Evolutionary conservation across 2,329 filamentous ascomycete genomes (phyloP).

Genomic region (Fusarium keratoplasticum): DNA sequence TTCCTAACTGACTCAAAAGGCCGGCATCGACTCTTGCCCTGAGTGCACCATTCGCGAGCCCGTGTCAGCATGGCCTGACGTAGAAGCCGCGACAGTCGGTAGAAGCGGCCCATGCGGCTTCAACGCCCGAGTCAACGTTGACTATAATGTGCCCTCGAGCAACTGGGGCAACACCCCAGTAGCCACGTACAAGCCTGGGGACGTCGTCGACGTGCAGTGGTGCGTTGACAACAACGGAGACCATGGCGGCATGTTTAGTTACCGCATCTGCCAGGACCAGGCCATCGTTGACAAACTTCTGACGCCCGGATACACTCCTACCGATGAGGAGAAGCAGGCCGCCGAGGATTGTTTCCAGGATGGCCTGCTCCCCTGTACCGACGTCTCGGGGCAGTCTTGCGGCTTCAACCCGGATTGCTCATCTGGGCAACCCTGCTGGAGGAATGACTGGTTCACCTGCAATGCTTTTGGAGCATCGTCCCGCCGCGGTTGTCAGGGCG

Average conservation of each 20-base stretch:
- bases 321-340: constrained; percentile 61
- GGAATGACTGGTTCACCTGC: constrained; percentile 67
- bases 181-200: constrained; percentile 57
- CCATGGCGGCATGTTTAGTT: constrained; percentile 67
- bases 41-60: constrained; percentile 67
- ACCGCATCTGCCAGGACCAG: constrained; percentile 65
- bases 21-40: constrained; percentile 61
- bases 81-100: constrained; percentile 58
- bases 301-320: constrained; percentile 59
- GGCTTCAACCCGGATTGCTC: constrained; percentile 60
- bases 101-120: constrained; percentile 64
- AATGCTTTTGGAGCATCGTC: constrained; percentile 51
- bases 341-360: constrained; percentile 64
- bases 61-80: constrained; percentile 60
- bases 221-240: constrained; percentile 67
- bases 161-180: constrained; percentile 58
- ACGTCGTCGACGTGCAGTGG: constrained; percentile 63
- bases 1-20: constrained; percentile 43
- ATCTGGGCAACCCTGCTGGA: constrained; percentile 56
- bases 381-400: constrained; percentile 61
- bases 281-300: constrained; percentile 61
- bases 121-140: constrained; percentile 62
- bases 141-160: constrained; percentile 60
- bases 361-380: constrained; percentile 60
- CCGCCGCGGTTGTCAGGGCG: constrained; percentile 56